Conservation (phyloP, 805 yeast species). For the Candida easanensis region DNA sequence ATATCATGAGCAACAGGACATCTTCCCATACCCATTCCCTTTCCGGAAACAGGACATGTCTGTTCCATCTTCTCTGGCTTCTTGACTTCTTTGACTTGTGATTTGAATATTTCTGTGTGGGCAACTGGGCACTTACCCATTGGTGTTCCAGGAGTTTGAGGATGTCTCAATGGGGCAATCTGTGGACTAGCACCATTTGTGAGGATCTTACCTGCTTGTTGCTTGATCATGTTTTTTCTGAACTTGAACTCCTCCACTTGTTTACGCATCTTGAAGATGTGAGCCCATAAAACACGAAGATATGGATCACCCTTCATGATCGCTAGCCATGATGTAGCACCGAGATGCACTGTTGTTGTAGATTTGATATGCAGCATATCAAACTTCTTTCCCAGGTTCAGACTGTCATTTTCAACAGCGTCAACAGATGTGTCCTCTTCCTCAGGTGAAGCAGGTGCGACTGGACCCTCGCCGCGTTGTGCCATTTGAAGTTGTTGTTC, state of each 20-base stretch:
- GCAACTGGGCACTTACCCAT: no score
- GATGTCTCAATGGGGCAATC: not conserved
- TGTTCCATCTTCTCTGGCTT: slow-evolving; percentile 7
- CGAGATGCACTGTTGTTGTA: slow-evolving; percentile 42
- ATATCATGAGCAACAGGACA: slow-evolving; percentile 26
- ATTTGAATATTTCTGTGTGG: not conserved
- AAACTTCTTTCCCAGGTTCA: slow-evolving; percentile 40
- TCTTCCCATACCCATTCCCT: slow-evolving; percentile 12
- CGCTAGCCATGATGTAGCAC: slow-evolving; percentile 58
- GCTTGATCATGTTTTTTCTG: slow-evolving; percentile 4
- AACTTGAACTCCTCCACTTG: slow-evolving; percentile 28
- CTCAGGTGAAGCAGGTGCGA: not conserved
- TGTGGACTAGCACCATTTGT: not conserved
- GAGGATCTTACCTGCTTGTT: not conserved
- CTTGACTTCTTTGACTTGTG: not conserved
- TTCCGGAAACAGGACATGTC: slow-evolving; percentile 24
- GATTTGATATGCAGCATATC: slow-evolving; percentile 43
- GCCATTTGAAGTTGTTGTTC: slow-evolving; percentile 27
- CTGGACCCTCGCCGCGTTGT: not conserved
- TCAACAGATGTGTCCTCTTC: not conserved
- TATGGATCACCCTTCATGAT: slow-evolving; percentile 59
- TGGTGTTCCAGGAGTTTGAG: no score
- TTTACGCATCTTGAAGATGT: slow-evolving; percentile 41
- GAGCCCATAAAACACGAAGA: slow-evolving; percentile 52
- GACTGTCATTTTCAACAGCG: slow-evolving; percentile 20